These are phyloP conservation scores for Trichosporon faecale DNA, from an alignment of 1,284 basidiomycete species.

Conservation along the genomic window DNA sequence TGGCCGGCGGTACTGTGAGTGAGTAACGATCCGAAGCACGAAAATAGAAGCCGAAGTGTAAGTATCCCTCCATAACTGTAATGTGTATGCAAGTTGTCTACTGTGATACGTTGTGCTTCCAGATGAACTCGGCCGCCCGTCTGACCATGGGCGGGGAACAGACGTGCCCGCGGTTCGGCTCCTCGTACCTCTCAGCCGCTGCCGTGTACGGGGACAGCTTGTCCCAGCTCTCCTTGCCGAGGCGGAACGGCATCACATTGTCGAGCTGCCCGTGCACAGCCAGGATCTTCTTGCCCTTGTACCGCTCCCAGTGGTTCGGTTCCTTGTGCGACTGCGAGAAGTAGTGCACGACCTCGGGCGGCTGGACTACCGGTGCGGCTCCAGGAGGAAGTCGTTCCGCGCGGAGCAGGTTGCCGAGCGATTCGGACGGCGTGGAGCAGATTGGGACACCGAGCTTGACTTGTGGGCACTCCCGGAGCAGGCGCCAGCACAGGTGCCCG, in stretches of 20 bases:
- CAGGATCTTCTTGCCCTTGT: constrained; percentile 65
- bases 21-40: neutral
- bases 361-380: neutral
- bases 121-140: constrained; percentile 36
- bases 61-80: neutral
- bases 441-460: constrained; percentile 20
- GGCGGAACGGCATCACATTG: constrained; percentile 38
- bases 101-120: neutral
- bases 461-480: constrained; percentile 53
- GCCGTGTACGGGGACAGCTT: constrained; percentile 1
- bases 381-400: neutral
- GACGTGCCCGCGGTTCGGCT: constrained; percentile 15
- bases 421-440: constrained; percentile 16
- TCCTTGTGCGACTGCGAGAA: neutral
- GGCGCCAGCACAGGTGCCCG: constrained; percentile 31
- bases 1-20: neutral
- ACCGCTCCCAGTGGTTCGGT: constrained; percentile 37
- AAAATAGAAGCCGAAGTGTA: neutral
- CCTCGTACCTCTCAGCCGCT: neutral
- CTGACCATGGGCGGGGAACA: constrained; percentile 47
- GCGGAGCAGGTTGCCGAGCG: constrained; percentile 6
- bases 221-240: constrained; percentile 22
- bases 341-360: constrained; percentile 4
- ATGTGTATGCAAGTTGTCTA: neutral
- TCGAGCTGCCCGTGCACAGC: constrained; percentile 60